Evolutionary conservation across 176 grass and related monocot species (phyloP), one percentile per base, ranked within the genome.

Genomic region (Oryza punctata): DNA sequence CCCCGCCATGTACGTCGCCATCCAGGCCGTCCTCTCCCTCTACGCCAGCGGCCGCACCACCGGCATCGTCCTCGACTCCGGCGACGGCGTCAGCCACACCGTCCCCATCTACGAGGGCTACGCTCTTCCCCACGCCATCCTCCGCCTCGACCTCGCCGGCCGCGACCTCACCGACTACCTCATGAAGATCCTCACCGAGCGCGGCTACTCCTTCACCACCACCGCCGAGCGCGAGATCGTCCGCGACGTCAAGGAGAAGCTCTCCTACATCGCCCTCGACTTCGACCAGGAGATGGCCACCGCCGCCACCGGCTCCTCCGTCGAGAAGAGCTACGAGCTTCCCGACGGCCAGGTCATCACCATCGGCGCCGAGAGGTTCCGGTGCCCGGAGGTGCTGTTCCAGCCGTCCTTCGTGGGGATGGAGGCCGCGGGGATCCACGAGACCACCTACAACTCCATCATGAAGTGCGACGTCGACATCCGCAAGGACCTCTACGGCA

Each of bases 381-480:
- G 89, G 9, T 91, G 89, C 76, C 89, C 89, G 0, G 89, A 91
- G 85, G 89, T 91, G 73, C 89, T 91, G 14, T 91, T 88, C 85
- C 89, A 91, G 89, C 89, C 89, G 0, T 91, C 89, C 25, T 84
- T 91, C 80, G 85, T 91, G n/a, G 89, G 89, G 21, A 91, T 91
- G 89, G 89, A 91, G 68, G 89, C 89, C 26, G 85, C 89, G 0
- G 89, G 89, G 4, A 91, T 91, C 50, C 85, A 91, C 40, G 89
- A 91, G 76, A 91, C 89, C 25, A 91, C 89, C 63, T 91, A 91
- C 70, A 91, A 91, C 81, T 88, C 85, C 47, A 91, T 91, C 84
- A 91, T 91, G 89, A 91, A 91, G 82, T 92, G 90, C 26, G 90
- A 92, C 41, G 85, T 92, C 11, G 90, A 92, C 78, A 92, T 92